Evolutionary conservation across 2,329 filamentous ascomycete genomes (phyloP), one percentile per base, ranked within the genome.

Genomic region (Aspergillus carbonarius): DNA sequence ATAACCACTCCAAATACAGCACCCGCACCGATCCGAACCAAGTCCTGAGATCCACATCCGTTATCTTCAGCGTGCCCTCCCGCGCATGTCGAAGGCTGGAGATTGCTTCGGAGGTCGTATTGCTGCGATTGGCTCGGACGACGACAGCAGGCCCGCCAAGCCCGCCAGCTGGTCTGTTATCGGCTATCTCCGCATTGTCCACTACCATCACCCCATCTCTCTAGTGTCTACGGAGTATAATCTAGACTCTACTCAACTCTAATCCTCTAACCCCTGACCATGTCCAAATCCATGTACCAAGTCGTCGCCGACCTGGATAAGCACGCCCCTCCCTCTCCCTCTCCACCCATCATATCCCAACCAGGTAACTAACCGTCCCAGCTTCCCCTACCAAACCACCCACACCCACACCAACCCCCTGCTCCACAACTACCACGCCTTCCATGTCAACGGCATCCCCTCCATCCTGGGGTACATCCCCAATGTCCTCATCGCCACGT

Each of bases 401-500:
- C 10, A 10, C 17, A 18, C 10, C 5, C 5, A 42, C 18, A 23
- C n/a, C 34, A 13, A 42, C 39, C 17, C 39, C 18, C 12, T 42
- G 8, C 39, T 42, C 10, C 4, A 30, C 2, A 48, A 23, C 3
- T 37, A 18, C 51, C 59, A 59, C 30, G 35, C 54, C 15, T 61
- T 61, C 39, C 27, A 18, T 6, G 49, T 60, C 15, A n/a, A 23
- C 12, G 50, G 39, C 8, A 60, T 46, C n/a, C 3, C 9, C 12
- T 1, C 12, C 1, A 37, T 32, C 1, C 46, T 61, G 2, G 60
- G 60, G 10, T 49, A 61, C 39, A 48, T 61, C 17, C 44, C 47
- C 9, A 23, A 40, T 2, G 3, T 17, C 10, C 37, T 57, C 10
- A 49, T 61, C 8, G 13, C 23, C 0, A 32, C 44, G 12, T 42